phyloP scores from a whole-genome alignment of 129 eudicot species.

The Logfia minima region DNA sequence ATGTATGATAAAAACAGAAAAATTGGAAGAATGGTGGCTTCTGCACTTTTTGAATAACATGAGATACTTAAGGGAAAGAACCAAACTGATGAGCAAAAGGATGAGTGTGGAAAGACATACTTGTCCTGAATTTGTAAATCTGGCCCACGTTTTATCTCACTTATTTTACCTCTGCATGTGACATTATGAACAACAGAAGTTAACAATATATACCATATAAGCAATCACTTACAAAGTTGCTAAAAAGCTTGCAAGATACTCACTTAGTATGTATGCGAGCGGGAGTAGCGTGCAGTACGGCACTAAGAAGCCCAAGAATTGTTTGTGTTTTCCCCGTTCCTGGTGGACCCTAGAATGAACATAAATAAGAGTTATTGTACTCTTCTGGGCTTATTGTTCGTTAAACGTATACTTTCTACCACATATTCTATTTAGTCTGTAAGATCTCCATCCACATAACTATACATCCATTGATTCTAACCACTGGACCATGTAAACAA shows the following conservation, averaged over 20 bases:
- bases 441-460: background rate
- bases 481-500: background rate
- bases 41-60: background rate
- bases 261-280: slow-evolving; percentile 77
- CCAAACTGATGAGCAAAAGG: background rate
- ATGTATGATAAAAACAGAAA: background rate
- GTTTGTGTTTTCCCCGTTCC: slow-evolving; percentile 99
- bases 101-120: slow-evolving; percentile 41
- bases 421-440: background rate
- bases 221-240: slow-evolving; percentile 12
- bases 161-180: slow-evolving; percentile 59
- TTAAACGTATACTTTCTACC: background rate
- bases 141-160: slow-evolving; percentile 66
- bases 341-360: slow-evolving; percentile 78
- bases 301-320: slow-evolving; percentile 95
- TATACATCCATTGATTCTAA: background rate
- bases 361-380: slow-evolving; percentile 15
- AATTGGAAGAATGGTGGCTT: background rate
- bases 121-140: slow-evolving; percentile 63
- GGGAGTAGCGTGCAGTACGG: slow-evolving; percentile 89
- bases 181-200: slow-evolving; percentile 18
- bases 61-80: background rate
- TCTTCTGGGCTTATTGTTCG: background rate
- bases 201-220: background rate
- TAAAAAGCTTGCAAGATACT: slow-evolving; percentile 28